A percentile compares a stretch with the other conserved stretches of the same genome.
These are phyloP conservation scores for Populus alba DNA, from an alignment of 345 rosid genomes.

Conservation along the genomic window DNA sequence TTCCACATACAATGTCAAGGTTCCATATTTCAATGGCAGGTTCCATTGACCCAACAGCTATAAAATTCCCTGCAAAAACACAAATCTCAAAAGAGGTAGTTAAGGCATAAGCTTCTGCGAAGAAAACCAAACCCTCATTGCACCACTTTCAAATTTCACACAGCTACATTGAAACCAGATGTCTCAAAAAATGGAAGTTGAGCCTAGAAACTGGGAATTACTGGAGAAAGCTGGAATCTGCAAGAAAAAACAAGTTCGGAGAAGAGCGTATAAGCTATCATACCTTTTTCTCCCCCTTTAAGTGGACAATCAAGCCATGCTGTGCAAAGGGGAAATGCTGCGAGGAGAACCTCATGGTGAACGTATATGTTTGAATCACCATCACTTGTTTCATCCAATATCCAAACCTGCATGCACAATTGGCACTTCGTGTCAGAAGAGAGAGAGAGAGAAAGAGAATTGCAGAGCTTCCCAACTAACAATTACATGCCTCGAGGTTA, in stretches of 20 bases:
- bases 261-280: not conserved
- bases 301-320: conserved; percentile 94
- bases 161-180: not conserved
- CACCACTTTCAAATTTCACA: not conserved
- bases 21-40: conserved; percentile 94
- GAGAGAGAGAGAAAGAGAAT: not conserved
- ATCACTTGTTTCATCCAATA: conserved; percentile 58
- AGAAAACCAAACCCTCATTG: not conserved
- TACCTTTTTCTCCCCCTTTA: conserved; percentile 84
- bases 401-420: conserved; percentile 52
- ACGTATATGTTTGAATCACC: conserved; percentile 66
- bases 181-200: not conserved
- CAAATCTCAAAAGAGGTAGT: not conserved
- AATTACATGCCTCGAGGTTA: conserved; percentile 69
- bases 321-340: conserved; percentile 77
- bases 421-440: not conserved
- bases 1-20: conserved; percentile 71
- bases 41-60: conserved; percentile 91
- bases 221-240: not conserved
- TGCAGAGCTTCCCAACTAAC: not conserved
- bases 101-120: too few species aligned
- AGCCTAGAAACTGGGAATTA: not conserved
- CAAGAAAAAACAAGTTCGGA: not conserved
- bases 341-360: conserved; percentile 78
- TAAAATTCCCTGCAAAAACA: conserved; percentile 65